Percentiles rank a stretch among this genome's conserved stretches.
These are phyloP conservation scores for Perilla frutescens DNA, from an alignment of 257 asterid species.

Conservation along the genomic window DNA sequence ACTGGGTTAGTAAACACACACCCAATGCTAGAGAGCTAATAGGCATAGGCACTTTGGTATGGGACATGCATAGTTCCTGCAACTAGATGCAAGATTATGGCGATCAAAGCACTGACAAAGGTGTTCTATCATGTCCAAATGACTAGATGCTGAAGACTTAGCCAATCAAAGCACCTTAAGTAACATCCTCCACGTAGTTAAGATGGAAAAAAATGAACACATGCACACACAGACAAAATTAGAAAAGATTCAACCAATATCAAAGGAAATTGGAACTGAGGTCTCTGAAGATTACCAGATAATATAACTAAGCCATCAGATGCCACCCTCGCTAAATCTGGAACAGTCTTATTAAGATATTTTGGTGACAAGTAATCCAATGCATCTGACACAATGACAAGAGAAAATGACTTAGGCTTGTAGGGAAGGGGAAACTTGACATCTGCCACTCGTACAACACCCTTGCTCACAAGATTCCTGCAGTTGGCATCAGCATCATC, in stretches of 20 bases:
- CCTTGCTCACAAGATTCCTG: conserved; percentile 77
- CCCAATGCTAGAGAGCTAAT: background rate
- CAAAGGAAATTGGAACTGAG: conserved; percentile 4
- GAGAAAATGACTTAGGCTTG: conserved; percentile 82
- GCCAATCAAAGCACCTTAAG: background rate
- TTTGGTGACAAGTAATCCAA: conserved; percentile 85
- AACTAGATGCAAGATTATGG: background rate
- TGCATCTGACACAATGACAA: conserved; percentile 84
- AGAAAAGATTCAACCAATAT: conserved; percentile 22
- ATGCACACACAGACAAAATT: background rate
- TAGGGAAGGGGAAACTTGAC: conserved; percentile 90
- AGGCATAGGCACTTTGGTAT: background rate
- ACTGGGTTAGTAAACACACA: background rate
- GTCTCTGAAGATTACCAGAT: conserved; percentile 61
- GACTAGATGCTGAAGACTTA: conserved; percentile 1
- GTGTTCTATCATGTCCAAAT: conserved; percentile 12
- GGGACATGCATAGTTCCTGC: background rate
- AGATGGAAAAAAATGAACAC: background rate
- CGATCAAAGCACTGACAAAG: conserved; percentile 12
- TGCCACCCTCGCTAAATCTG: conserved; percentile 76
- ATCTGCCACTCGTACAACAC: conserved; percentile 87
- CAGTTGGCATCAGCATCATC: conserved; percentile 80
- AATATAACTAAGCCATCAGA: conserved; percentile 75
- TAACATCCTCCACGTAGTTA: conserved; percentile 8
- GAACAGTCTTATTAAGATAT: conserved; percentile 78